Evolutionary conservation across 768 basidiomycete genomes (phyloP).

Genomic region (Sporobolomyces phaffii): DNA sequence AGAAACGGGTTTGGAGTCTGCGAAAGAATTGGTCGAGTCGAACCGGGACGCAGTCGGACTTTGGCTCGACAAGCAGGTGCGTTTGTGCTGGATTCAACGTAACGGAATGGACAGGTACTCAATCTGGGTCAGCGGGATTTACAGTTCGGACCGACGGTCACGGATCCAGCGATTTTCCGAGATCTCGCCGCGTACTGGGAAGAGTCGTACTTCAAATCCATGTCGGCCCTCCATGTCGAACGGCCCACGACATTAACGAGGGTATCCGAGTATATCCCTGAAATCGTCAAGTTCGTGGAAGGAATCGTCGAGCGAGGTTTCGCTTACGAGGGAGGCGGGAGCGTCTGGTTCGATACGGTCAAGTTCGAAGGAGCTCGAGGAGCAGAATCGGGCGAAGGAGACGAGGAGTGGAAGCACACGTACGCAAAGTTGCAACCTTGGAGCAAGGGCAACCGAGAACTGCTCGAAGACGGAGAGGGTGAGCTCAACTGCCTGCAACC

Average conservation of each 20-base stretch:
- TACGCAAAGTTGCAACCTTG: slow-evolving; percentile 95
- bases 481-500: too few species aligned
- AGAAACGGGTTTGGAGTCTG: neutral
- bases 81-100: neutral
- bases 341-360: slow-evolving; percentile 51
- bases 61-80: slow-evolving; percentile 68
- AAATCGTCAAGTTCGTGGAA: slow-evolving; percentile 84
- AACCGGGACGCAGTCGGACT: slow-evolving; percentile 70
- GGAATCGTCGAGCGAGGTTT: slow-evolving; percentile 79
- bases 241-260: slow-evolving; percentile 86
- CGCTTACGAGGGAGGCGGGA: slow-evolving; percentile 55
- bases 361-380: slow-evolving; percentile 49
- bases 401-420: slow-evolving; percentile 55
- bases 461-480: slow-evolving; percentile 92
- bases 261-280: slow-evolving; percentile 94
- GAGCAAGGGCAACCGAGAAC: slow-evolving; percentile 85
- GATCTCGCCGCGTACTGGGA: slow-evolving; percentile 84
- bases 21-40: slow-evolving; percentile 59
- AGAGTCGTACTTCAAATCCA: slow-evolving; percentile 79
- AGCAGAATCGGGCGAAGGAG: slow-evolving; percentile 46
- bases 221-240: slow-evolving; percentile 77
- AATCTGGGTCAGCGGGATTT: neutral
- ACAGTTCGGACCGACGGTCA: slow-evolving; percentile 71
- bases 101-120: neutral
- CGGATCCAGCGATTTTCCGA: slow-evolving; percentile 78